Evolutionary conservation across 139 green algal genomes (phyloP), one percentile per base, ranked within the genome.

Genomic region (Chlamydomonas applanata): DNA sequence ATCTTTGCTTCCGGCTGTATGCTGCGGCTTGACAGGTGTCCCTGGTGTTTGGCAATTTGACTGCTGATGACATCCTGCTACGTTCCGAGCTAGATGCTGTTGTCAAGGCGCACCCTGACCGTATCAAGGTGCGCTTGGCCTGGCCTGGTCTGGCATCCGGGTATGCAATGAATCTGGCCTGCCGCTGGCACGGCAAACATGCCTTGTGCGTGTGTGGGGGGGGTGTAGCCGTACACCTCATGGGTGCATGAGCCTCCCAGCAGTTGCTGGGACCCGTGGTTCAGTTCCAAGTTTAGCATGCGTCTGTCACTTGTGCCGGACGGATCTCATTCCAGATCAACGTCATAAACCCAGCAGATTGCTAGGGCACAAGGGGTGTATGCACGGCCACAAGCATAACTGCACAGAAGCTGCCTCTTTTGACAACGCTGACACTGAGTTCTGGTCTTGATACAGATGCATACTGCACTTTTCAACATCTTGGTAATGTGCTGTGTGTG

Each of bases 11-110:
- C 25, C 32, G 24, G 13, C 32, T 40, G 34, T 32, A 52, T 30
- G 32, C 32, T 25, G 3, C 35, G 25, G n/a, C 45, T 19, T 19
- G 30, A 5, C 72, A 83, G 22, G 77, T 98, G 14, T 85, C 52
- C 20, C 86, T 98, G 29, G 80, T 98, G 33, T 98, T 91, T 71
- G 94, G 80, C 36, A 98, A 97, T 76, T 45, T 97, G 7, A 89
- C 86, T 1, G 89, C 84, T 60, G 89, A 96, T 7, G 94, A 98
- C 84, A 98, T 98, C 68, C 72, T 98, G 57, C 85, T 98, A 30
- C 72, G 88, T 54, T 62, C 89, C 34, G 84, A 95, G 77, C 81
- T 92, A 44, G 85, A 92, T 64, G 71, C 77, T 29, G 67, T 95
- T 36, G 86, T 77, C 29, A 60, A 56, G 1, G 73, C 70, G 46